phyloP scores from a whole-genome alignment of 2,329 filamentous ascomycete genomes.

The Ophiostoma quercus region DNA sequence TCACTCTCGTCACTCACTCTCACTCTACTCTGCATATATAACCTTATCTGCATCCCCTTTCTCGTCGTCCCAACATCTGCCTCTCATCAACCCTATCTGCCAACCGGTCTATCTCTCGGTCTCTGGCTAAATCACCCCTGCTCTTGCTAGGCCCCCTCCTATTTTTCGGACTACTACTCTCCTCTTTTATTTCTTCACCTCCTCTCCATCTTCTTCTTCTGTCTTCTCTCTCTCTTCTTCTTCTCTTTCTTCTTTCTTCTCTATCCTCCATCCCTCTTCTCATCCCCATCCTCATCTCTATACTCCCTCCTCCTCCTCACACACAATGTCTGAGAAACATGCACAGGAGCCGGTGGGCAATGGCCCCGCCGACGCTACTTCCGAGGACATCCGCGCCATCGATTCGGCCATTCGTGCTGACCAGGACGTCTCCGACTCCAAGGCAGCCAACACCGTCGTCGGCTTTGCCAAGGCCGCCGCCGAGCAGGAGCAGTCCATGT shows the following conservation, averaged over 20 bases:
- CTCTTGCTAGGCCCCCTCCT: not conserved
- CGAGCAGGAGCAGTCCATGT: conserved; percentile 64
- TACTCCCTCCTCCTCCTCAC: not conserved
- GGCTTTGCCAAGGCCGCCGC: conserved; percentile 47
- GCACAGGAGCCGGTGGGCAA: not conserved
- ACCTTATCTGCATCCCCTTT: not conserved
- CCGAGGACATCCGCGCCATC: conserved; percentile 13
- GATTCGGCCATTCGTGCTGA: conserved; percentile 15
- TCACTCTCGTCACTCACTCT: not conserved
- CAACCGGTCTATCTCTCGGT: not conserved
- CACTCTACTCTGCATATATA: not conserved
- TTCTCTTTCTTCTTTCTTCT: not conserved
- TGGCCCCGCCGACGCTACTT: conserved; percentile 13
- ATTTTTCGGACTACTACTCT: conserved; percentile 8
- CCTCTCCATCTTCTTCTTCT: not conserved
- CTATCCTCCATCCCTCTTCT: not conserved
- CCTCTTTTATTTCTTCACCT: conserved; percentile 14
- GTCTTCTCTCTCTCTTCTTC: conserved; percentile 6
- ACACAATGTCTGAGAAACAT: conserved; percentile 17
- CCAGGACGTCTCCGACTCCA: conserved; percentile 18
- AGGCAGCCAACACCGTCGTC: conserved; percentile 32
- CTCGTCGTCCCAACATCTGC: not conserved
- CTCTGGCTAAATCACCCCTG: conserved; percentile 3
- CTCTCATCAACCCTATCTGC: not conserved
- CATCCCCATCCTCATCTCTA: not conserved